A percentile compares a stretch with the other conserved stretches of the same genome.
Conservation (phyloP, 768 basidiomycete species). For the Pholiota microspora region DNA sequence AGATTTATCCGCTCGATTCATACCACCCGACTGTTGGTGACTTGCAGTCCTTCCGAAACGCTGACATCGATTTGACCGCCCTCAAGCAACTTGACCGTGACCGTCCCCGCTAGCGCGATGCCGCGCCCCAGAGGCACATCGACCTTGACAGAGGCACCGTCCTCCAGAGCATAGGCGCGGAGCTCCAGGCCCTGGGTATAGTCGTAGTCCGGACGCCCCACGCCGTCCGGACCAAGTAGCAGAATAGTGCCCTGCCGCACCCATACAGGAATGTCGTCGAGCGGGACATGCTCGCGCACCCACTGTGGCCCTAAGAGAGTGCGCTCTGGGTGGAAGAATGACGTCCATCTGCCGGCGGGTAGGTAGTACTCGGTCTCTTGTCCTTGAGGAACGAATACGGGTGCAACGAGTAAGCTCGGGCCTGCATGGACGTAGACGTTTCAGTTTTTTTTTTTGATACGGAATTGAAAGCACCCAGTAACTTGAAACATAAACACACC, state of each 20-base stretch:
- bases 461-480: background rate
- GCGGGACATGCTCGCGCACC: constrained; percentile 60
- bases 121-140: constrained; percentile 46
- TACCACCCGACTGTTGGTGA: constrained; percentile 6
- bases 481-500: constrained; percentile 23
- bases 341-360: constrained; percentile 60
- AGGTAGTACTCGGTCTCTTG: constrained; percentile 61
- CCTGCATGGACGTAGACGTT: constrained; percentile 29
- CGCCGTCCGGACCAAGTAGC: constrained; percentile 51
- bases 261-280: constrained; percentile 67
- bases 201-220: constrained; percentile 61
- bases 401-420: constrained; percentile 58
- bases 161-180: constrained; percentile 50
- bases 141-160: constrained; percentile 34
- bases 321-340: constrained; percentile 52
- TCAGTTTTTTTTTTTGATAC: background rate
- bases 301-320: constrained; percentile 58
- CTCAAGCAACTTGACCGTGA: constrained; percentile 28
- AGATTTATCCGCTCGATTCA: no score
- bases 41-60: constrained; percentile 9
- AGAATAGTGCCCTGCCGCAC: constrained; percentile 58
- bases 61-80: constrained; percentile 9
- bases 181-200: constrained; percentile 47
- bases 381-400: constrained; percentile 52
- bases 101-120: constrained; percentile 35